A percentile compares a stretch with the other conserved stretches of the same genome.
phyloP scores from a whole-genome alignment of 2,329 filamentous ascomycete species.

The Remersonia thermophila region DNA sequence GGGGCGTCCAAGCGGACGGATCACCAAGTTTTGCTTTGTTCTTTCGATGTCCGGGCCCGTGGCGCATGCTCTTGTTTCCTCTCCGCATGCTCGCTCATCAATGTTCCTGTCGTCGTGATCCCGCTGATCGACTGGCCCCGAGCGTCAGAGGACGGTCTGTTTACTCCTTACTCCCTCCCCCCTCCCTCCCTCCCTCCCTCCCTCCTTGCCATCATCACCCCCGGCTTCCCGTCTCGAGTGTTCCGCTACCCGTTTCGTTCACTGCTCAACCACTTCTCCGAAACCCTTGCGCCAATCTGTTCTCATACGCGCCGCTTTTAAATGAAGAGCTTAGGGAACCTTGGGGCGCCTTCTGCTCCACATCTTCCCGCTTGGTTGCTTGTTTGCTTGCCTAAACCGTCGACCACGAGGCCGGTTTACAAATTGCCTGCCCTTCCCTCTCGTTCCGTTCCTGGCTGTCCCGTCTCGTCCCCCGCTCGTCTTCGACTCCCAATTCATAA shows the following conservation, averaged over 20 bases:
- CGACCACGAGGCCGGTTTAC: slow-evolving; percentile 12
- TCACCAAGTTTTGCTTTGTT: background rate
- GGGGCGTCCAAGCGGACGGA: slow-evolving; percentile 6
- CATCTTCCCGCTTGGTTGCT: slow-evolving; percentile 30
- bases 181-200: too few species aligned
- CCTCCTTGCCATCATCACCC: too few species aligned
- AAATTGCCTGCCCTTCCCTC: slow-evolving; percentile 13
- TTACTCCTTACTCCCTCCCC: too few species aligned
- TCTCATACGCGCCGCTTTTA: slow-evolving; percentile 33
- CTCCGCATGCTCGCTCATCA: too few species aligned
- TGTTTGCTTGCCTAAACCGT: slow-evolving; percentile 27
- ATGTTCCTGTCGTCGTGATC: too few species aligned
- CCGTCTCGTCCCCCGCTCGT: slow-evolving; percentile 2
- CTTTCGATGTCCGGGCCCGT: too few species aligned
- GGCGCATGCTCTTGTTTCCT: too few species aligned
- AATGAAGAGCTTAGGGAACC: slow-evolving; percentile 31
- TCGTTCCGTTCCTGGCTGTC: slow-evolving; percentile 3
- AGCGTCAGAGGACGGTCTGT: too few species aligned
- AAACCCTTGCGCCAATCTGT: slow-evolving; percentile 29
- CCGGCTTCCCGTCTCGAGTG: too few species aligned
- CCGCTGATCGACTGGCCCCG: too few species aligned
- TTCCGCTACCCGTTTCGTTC: too few species aligned
- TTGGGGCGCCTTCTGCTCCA: slow-evolving; percentile 26
- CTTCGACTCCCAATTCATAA: background rate
- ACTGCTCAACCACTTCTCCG: too few species aligned